Evolutionary conservation across 805 yeast genomes (phyloP).

Genomic region (Saccharomyces eubayanus): DNA sequence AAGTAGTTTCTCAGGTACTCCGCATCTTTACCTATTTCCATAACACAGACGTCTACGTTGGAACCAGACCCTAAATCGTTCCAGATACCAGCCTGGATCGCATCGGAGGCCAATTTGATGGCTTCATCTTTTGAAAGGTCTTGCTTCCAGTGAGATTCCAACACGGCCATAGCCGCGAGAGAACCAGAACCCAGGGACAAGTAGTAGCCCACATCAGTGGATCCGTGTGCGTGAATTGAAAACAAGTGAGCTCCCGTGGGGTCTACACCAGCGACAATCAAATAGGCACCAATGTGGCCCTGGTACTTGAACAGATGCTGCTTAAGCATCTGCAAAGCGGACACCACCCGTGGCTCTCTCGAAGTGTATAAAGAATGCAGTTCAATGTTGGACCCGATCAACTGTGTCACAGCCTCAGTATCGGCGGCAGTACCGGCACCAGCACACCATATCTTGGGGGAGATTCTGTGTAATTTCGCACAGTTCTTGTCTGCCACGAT

Average conservation of each 20-base stretch:
- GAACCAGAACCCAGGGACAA: conserved; percentile 94
- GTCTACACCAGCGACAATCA: conserved; percentile 96
- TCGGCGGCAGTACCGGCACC: conserved; percentile 99
- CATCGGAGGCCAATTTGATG: conserved; percentile 80
- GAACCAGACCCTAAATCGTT: conserved; percentile 98
- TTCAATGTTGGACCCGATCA: conserved; percentile 84
- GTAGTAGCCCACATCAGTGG: conserved; percentile 92
- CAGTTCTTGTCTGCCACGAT: conserved; percentile 98
- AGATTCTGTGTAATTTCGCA: conserved; percentile 82
- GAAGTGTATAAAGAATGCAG: conserved; percentile 76
- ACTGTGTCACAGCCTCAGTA: conserved; percentile 94
- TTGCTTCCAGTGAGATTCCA: conserved; percentile 80
- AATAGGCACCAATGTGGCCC: conserved; percentile 94
- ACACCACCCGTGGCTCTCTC: conserved; percentile 86
- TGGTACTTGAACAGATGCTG: conserved; percentile 95
- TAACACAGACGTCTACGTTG: conserved; percentile 92
- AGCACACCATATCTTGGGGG: conserved; percentile 97
- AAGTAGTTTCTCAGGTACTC: conserved; percentile 74
- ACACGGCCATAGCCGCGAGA: conserved; percentile 95
- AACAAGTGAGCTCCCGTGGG: conserved; percentile 92
- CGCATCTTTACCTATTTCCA: conserved; percentile 90
- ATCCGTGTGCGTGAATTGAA: conserved; percentile 95
- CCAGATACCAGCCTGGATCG: conserved; percentile 97
- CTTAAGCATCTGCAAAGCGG: conserved; percentile 85
- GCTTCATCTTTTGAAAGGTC: conserved; percentile 82